These are phyloP conservation scores for Canavalia gladiata DNA, from an alignment of 306 rosid genomes.

Conservation along the genomic window DNA sequence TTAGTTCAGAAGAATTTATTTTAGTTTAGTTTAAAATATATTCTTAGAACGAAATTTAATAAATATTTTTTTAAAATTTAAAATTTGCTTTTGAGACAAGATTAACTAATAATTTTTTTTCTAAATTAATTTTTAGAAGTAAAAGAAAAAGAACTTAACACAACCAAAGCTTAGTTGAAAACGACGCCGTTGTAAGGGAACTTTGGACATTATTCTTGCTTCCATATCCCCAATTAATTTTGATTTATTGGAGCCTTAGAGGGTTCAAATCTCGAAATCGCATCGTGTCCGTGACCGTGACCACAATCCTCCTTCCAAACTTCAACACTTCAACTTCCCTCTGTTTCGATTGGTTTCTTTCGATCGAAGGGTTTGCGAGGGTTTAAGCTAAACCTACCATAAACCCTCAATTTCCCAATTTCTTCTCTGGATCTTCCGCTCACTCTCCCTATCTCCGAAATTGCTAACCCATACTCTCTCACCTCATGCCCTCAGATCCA, in stretches of 20 bases:
- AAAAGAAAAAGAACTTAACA: too few relatives aligned
- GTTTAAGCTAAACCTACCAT: conserved; percentile 46
- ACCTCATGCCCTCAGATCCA: conserved; percentile 39
- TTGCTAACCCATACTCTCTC: conserved; percentile 6
- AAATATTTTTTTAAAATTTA: too few relatives aligned
- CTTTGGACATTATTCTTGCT: neutral
- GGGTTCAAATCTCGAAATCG: conserved; percentile 48
- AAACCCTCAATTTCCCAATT: conserved; percentile 45
- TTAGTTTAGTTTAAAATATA: too few relatives aligned
- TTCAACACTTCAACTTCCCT: conserved; percentile 12
- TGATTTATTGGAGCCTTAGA: neutral
- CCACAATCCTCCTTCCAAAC: conserved; percentile 31
- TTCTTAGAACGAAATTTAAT: too few relatives aligned
- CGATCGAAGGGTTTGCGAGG: conserved; percentile 47
- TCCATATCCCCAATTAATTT: conserved; percentile 6
- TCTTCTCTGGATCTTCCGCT: conserved; percentile 11
- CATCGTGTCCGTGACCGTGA: conserved; percentile 38
- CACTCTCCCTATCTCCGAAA: neutral
- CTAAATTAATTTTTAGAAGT: too few relatives aligned
- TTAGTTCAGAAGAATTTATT: too few relatives aligned
- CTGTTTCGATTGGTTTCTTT: conserved; percentile 8
- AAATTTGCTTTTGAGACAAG: too few relatives aligned
- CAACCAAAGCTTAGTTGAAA: neutral
- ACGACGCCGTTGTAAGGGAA: conserved; percentile 31
- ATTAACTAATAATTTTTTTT: too few relatives aligned